Conservation (phyloP, 179 eudicot species). For the Spinacia oleracea region DNA sequence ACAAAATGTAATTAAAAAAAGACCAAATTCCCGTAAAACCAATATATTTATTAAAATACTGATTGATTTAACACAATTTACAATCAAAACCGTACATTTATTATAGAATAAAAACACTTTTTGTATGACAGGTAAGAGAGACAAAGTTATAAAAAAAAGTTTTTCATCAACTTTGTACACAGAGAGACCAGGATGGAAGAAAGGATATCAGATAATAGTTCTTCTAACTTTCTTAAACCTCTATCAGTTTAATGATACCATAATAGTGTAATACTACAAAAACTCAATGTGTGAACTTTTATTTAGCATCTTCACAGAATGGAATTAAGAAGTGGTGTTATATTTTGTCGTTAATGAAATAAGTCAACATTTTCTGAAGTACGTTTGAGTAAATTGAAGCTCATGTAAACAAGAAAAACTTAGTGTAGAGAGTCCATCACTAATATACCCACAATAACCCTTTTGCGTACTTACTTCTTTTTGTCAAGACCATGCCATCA, state of each 20-base stretch:
- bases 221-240: background rate
- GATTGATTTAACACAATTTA: no score
- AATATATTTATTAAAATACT: no score
- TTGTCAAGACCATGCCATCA: constrained; percentile 81
- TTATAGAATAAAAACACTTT: no score
- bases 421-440: constrained; percentile 1
- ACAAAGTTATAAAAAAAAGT: background rate
- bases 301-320: background rate
- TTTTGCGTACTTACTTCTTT: constrained; percentile 55
- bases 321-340: background rate
- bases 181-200: background rate
- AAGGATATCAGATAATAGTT: background rate
- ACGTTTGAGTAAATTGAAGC: background rate
- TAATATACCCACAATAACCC: background rate
- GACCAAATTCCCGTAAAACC: no score
- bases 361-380: background rate
- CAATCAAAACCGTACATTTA: no score
- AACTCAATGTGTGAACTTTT: background rate
- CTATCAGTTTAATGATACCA: background rate
- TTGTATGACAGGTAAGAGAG: background rate
- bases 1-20: no score
- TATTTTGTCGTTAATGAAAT: background rate
- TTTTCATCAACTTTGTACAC: no score
- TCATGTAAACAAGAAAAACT: background rate
- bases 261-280: background rate